A percentile compares a stretch with the other conserved stretches of the same genome.
phyloP scores from a whole-genome alignment of 2,329 filamentous ascomycete species.

The Herpotrichia juniperi region DNA sequence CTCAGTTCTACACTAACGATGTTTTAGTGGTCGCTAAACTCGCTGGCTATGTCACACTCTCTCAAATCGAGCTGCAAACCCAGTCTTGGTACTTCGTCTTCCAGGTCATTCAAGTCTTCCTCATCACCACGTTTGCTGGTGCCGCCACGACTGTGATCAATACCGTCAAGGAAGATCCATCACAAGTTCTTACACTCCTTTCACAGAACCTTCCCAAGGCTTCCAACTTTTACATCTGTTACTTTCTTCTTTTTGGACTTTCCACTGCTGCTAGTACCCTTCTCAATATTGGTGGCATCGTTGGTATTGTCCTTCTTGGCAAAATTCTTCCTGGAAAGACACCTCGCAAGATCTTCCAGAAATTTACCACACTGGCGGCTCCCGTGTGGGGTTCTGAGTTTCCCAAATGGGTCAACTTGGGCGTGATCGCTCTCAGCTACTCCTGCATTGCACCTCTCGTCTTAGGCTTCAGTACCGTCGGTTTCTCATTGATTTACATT shows the following conservation, averaged over 20 bases:
- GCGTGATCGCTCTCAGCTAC: conserved; percentile 53
- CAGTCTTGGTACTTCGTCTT: conserved; percentile 94
- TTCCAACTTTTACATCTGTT: conserved; percentile 94
- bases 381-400: conserved; percentile 54
- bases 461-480: conserved; percentile 53
- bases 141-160: conserved; percentile 68
- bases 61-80: conserved; percentile 69
- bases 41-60: conserved; percentile 47
- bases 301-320: conserved; percentile 82
- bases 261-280: conserved; percentile 49
- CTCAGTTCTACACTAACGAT: conserved; percentile 14
- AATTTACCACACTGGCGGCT: conserved; percentile 50
- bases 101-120: conserved; percentile 92
- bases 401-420: conserved; percentile 55
- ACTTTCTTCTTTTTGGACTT: conserved; percentile 86
- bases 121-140: conserved; percentile 82
- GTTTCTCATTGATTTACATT: conserved; percentile 53
- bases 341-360: conserved; percentile 54
- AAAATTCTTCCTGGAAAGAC: conserved; percentile 59
- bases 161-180: conserved; percentile 67
- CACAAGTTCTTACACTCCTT: conserved; percentile 66
- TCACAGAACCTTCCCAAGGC: conserved; percentile 78
- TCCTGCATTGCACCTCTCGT: conserved; percentile 57
- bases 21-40: conserved; percentile 43
- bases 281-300: conserved; percentile 80